Evolutionary conservation across 1,139 yeast genomes (phyloP), one percentile per base, ranked within the genome.

Genomic region (Protomyces inundatus): DNA sequence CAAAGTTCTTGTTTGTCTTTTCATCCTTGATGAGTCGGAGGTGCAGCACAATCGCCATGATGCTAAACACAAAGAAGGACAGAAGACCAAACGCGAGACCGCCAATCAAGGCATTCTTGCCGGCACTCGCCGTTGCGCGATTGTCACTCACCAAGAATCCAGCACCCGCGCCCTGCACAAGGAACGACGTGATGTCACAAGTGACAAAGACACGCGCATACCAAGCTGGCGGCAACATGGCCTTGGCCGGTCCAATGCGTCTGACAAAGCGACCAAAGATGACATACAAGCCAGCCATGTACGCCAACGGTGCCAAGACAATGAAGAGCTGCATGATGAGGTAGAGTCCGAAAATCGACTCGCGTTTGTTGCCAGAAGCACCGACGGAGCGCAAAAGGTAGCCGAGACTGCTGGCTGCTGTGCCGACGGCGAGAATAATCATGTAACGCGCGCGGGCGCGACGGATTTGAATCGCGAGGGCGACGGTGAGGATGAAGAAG

Each of bases 161-260:
- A 53, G 80, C 82, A 14, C 83, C 83, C 16, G 74, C 74, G 16
- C 74, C 77, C 69, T 80, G 83, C 55, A 79, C 58, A 9, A 78
- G 64, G 65, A 80, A 75, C 51, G 80, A 76, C 14, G 74, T 12
- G 23, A 79, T 72, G 71, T 80, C 83, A 42, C 82, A 81, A 32
- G 69, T 39, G n/a, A 80, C 81, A 71, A 80, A 80, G 32, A 77
- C 12, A 6, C 50, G 51, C 3, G 62, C 56, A 23, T 58, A 58
- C 45, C 42, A 40, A 2, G 37, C 34, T 5, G 62, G 51, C 2
- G 56, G 56, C 3, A 42, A 14, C 32, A 16, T 4, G 30, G 48
- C 32, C 48, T 42, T 42, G 5, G n/a, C 48, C 32, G 16, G 32
- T 5, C 48, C 48, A 37, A 59, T 16, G 4, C 56, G 42, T 33